Evolutionary conservation across 352 stramenopile species (phyloP), one percentile per base, ranked within the genome.

Genomic region (Globisporangium camurandrum): DNA sequence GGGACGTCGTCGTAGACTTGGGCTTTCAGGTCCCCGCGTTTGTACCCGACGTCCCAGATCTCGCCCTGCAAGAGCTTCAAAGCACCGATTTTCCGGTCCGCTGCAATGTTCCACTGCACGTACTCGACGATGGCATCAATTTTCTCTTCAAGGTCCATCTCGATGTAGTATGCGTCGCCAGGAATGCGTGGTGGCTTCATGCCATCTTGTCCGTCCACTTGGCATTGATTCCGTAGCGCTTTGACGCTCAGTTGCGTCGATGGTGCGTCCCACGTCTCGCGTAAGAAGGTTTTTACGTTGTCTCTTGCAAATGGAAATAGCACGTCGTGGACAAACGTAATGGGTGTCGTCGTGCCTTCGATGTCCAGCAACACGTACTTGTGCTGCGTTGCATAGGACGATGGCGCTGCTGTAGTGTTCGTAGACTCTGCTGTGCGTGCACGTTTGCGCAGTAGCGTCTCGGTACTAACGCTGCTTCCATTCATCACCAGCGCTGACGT

Each of bases 291-390:
- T 43, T 72, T 38, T n/a, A 74, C 69, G 51, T 95, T 72, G 33
- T 78, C 50, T 34, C 56, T 67, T 30, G 91, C 86, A 59, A 88
- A 97, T 4, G 93, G 93, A 64, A 98, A 98, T 20, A 98, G 64
- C 39, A 85, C 69, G 48, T 98, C 87, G 50, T 98, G 86, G 22
- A 98, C 95, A 66, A 98, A 98, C 4, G 92, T 93, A 64, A 98
- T 98, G 16, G 92, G 88, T 20, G 90, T 98, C 11, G 91, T 98
- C 12, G 89, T 97, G 23, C 95, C 95, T 71, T 98, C 95, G 62
- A 98, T 98, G 61, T 98, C 95, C 36, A 98, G 62, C 49, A 98
- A 58, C 34, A 98, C 69, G 60, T 95, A 84, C 61, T 97, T 95
- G 58, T 88, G 67, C 67, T 95, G 76, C n/a, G n/a, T n/a, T n/a